A percentile compares a stretch with the other conserved stretches of the same genome.
Evolutionary conservation across 768 basidiomycete genomes (phyloP).

Genomic region (Boletus tylopilopsis): DNA sequence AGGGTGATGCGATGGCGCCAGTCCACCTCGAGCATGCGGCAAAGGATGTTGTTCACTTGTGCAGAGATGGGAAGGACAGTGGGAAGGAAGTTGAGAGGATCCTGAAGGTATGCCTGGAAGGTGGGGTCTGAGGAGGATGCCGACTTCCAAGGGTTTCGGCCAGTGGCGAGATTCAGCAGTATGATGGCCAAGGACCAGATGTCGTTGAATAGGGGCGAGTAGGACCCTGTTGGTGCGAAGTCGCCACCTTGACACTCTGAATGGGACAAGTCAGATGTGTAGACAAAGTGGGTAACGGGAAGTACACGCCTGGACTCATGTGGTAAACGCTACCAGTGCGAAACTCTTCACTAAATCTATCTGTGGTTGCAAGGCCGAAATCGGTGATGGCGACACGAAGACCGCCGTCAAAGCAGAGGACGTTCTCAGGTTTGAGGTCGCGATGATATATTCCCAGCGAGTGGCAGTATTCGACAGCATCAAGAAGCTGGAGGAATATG

Average conservation of each 20-base stretch:
- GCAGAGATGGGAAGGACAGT: slow-evolving; percentile 78
- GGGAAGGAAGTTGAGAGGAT: slow-evolving; percentile 77
- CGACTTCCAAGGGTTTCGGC: slow-evolving; percentile 94
- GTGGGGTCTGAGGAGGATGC: slow-evolving; percentile 81
- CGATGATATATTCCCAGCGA: slow-evolving; percentile 90
- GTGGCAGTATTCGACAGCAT: slow-evolving; percentile 93
- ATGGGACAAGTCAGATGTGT: slow-evolving; percentile 21
- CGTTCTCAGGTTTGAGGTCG: slow-evolving; percentile 96
- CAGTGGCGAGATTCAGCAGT: slow-evolving; percentile 91
- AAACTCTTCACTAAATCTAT: slow-evolving; percentile 81
- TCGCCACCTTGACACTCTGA: slow-evolving; percentile 83
- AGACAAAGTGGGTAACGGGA: slow-evolving; percentile 6
- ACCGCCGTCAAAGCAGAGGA: slow-evolving; percentile 81
- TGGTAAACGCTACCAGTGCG: slow-evolving; percentile 98
- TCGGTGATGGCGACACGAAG: slow-evolving; percentile 83
- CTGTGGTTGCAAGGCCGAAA: slow-evolving; percentile 92
- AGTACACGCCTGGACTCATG: slow-evolving; percentile 82
- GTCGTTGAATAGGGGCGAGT: slow-evolving; percentile 88
- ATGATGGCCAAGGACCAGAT: slow-evolving; percentile 97
- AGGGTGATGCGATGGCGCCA: slow-evolving; percentile 52
- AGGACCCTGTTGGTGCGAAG: slow-evolving; percentile 59
- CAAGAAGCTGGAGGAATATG: slow-evolving; percentile 90
- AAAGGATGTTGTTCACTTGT: slow-evolving; percentile 69
- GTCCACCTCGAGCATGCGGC: slow-evolving; percentile 69
- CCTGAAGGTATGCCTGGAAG: slow-evolving; percentile 81